A percentile compares a stretch with the other conserved stretches of the same genome.
Evolutionary conservation across 768 basidiomycete genomes (phyloP).

Genomic region (Candolleomyces eurysporus): DNA sequence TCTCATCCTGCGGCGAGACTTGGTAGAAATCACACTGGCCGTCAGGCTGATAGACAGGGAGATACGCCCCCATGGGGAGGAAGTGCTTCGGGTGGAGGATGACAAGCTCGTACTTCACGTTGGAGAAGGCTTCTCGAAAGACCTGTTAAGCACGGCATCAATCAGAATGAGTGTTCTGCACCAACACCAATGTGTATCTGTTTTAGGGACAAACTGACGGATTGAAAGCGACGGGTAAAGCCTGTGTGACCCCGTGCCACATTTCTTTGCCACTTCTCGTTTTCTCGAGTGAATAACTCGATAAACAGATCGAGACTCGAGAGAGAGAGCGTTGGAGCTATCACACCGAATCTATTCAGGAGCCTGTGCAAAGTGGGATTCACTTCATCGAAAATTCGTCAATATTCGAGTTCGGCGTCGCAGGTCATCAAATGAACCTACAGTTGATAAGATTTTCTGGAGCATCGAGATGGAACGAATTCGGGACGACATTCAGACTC

Average conservation of each 20-base stretch:
- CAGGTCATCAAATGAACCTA: neutral
- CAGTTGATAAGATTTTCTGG: neutral
- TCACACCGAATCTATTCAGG: neutral
- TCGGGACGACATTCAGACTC: neutral
- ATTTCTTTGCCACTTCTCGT: neutral
- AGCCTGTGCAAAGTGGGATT: neutral
- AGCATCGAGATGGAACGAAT: neutral
- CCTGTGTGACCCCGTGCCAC: neutral
- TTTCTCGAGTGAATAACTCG: neutral
- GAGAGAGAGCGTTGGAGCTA: neutral
- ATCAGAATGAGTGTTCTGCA: neutral
- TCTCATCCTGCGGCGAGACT: neutral
- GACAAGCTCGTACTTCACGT: neutral
- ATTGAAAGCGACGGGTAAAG: neutral
- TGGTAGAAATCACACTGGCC: neutral
- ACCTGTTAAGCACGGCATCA: neutral
- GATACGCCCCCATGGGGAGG: neutral
- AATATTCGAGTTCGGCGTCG: neutral
- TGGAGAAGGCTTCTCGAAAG: neutral
- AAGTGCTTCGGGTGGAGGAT: constrained; percentile 1
- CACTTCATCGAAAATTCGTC: neutral
- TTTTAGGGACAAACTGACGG: neutral
- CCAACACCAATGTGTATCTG: no score
- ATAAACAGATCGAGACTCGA: neutral
- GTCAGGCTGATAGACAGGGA: neutral